Evolutionary conservation across 768 basidiomycete genomes (phyloP).

Genomic region (Panaeolus papilionaceus): DNA sequence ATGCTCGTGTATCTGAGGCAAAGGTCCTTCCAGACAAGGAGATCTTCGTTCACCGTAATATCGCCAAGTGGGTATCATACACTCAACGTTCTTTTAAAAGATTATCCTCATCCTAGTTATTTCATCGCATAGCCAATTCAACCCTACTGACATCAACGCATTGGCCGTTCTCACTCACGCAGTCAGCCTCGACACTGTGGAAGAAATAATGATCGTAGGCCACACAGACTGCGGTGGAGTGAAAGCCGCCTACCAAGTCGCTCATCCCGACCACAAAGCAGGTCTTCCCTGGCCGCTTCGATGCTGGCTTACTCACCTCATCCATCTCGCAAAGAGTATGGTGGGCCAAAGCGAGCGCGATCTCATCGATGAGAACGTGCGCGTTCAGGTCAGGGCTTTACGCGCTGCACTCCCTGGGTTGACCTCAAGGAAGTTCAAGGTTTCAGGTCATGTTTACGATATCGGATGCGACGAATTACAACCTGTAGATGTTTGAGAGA

Average conservation of each 20-base stretch:
- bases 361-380: background rate
- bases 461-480: background rate
- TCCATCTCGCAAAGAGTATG: background rate
- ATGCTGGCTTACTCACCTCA: background rate
- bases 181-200: background rate
- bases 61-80: background rate
- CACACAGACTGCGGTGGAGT: slow-evolving; percentile 2
- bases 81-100: background rate
- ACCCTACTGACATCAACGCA: background rate
- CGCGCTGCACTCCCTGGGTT: background rate
- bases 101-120: background rate
- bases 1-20: slow-evolving; percentile 2
- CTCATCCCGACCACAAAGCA: background rate
- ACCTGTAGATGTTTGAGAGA: background rate
- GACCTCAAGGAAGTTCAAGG: background rate
- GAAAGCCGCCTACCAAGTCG: background rate
- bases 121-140: background rate
- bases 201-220: background rate
- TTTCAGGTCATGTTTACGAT: background rate
- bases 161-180: background rate
- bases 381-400: background rate
- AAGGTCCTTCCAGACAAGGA: background rate
- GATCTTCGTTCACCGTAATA: slow-evolving; percentile 1
- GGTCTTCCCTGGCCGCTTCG: background rate
- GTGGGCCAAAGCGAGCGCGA: background rate